Base-by-base conservation (phyloP, 345 rosid genomes). In the Zanthoxylum bungeanum region DNA sequence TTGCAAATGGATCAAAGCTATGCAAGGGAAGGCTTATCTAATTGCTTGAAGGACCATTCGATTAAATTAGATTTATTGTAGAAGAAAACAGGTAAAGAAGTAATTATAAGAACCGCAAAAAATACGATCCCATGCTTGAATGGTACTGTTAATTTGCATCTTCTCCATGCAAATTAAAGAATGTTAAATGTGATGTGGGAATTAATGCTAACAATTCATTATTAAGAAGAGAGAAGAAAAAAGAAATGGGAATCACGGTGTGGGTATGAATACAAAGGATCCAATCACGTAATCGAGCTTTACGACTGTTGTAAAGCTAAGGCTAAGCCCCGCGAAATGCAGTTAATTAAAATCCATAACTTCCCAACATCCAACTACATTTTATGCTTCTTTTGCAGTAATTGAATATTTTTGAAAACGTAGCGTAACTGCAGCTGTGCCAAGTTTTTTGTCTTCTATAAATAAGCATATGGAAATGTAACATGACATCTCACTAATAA, bases 301-400 rank as follows among this genome's bases (percentile, higher is more conserved):
- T 74, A 75, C 14, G 24, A 49, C 7, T 36, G 74, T 61, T 56
- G 27, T 57, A 51, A 49, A 67, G 62, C 34, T 37, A 66, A 4
- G 56, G 62, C 34, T 37, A 66, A 4, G 56, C 61, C 55, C 39
- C 36, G 49, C 9, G n/a, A 44, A 44, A 42, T n/a, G 52, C 47
- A 63, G 27, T 46, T 42, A 4, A 11, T n/a, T n/a, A 17, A 10
- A 44, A 0, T n/a, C n/a, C 25, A 22, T 44, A 14, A 5, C 11
- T 28, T 57, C 44, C 69, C 82, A 75, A 68, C 82, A 60, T 4
- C 82, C 70, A 79, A 71, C 77, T 53, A 14, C 22, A 59, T 59
- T 37, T 50, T 21, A 25, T 28, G 7, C 12, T 49, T 11, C 17
- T 8, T 47, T 30, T 24, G 17, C 16, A 42, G 30, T 21, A 10